Percentiles rank a stretch among this genome's conserved stretches.
Evolutionary conservation across 495 filamentous ascomycete genomes (phyloP).

Genomic region (Penicillium ochrochloron): DNA sequence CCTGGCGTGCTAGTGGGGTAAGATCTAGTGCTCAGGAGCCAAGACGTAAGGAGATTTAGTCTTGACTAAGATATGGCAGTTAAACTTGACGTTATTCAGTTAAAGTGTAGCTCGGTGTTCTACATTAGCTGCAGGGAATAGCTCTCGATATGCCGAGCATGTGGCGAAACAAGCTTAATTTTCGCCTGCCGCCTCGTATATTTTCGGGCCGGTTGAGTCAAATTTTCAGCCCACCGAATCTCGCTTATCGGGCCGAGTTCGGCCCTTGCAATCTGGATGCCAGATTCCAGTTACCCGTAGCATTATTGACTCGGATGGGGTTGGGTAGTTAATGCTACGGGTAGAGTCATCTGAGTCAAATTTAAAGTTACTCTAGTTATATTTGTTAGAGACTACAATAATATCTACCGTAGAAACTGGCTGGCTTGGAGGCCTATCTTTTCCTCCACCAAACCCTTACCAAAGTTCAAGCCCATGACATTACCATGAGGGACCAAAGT

Average conservation of each 20-base stretch:
- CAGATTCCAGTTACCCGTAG: no score
- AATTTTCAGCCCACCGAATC: not conserved
- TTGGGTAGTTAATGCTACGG: no score
- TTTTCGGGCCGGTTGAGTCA: not conserved
- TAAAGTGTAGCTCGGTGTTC: not conserved
- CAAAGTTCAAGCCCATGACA: no score
- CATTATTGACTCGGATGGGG: no score
- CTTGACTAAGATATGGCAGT: not conserved
- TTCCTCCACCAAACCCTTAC: no score
- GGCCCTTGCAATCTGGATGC: no score
- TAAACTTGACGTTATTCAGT: not conserved
- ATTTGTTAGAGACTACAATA: no score
- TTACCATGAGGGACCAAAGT: no score
- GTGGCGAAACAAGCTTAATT: slow-evolving; percentile 7
- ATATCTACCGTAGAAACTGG: no score
- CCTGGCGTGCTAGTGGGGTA: slow-evolving; percentile 1
- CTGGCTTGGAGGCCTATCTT: no score
- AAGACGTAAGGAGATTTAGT: not conserved
- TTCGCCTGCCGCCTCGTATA: not conserved
- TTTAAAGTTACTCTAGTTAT: no score
- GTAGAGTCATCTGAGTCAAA: no score
- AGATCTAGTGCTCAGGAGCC: not conserved
- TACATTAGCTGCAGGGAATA: not conserved
- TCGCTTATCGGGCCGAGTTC: slow-evolving; percentile 1
- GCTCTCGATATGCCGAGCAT: not conserved